phyloP scores from a whole-genome alignment of 2,329 filamentous ascomycete species.

The Neonectria neomacrospora region DNA sequence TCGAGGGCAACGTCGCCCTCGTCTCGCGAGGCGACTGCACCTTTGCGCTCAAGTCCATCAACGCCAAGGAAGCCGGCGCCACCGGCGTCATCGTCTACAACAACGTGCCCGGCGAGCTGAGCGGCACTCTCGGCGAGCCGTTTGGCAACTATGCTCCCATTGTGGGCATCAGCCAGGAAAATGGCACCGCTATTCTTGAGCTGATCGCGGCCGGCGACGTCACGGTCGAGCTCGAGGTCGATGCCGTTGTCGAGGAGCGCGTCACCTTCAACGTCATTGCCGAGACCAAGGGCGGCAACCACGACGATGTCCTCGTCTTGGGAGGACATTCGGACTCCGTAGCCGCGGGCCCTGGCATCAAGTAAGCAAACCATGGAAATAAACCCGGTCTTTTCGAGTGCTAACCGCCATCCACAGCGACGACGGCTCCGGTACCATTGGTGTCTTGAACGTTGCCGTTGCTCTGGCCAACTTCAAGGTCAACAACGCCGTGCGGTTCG shows the following conservation, averaged over 20 bases:
- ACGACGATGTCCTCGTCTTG: constrained; percentile 59
- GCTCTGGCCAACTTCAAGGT: constrained; percentile 56
- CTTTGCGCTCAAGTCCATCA: constrained; percentile 67
- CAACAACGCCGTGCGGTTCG: constrained; percentile 62
- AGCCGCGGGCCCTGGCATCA: constrained; percentile 66
- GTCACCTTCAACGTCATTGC: constrained; percentile 63
- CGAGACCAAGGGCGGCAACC: constrained; percentile 61
- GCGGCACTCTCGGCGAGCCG: constrained; percentile 66
- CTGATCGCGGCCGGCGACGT: constrained; percentile 48
- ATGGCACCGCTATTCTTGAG: constrained; percentile 51
- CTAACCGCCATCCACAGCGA: constrained; percentile 50
- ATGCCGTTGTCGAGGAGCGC: constrained; percentile 59
- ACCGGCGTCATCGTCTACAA: constrained; percentile 70
- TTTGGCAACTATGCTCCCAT: constrained; percentile 60
- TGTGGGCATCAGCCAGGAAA: constrained; percentile 62
- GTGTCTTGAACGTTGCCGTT: constrained; percentile 58
- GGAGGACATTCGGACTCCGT: constrained; percentile 62
- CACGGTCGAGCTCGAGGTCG: constrained; percentile 53
- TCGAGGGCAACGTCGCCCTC: constrained; percentile 67
- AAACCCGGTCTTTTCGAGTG: background rate
- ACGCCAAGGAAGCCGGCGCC: constrained; percentile 68
- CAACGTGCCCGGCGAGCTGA: constrained; percentile 61
- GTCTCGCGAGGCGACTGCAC: constrained; percentile 68
- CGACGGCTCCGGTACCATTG: constrained; percentile 66
- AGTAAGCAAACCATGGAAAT: constrained; percentile 48